These are phyloP conservation scores for Asterella californica DNA, from an alignment of 225 moss, liverwort and hornwort genomes.

Conservation along the genomic window DNA sequence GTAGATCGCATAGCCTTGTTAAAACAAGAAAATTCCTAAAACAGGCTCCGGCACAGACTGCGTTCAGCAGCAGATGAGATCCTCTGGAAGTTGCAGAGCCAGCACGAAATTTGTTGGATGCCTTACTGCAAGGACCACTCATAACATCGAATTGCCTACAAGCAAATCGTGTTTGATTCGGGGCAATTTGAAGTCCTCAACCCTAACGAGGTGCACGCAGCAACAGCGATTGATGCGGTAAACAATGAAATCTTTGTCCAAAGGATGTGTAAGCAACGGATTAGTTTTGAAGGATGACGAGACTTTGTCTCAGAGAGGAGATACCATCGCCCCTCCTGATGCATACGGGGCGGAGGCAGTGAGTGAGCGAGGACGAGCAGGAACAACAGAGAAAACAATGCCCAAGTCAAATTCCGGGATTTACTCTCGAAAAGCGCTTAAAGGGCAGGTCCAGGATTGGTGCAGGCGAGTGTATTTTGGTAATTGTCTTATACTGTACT, in stretches of 20 bases:
- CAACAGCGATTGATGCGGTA: neutral
- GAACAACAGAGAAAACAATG: neutral
- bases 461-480: neutral
- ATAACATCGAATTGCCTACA: slow-evolving; percentile 3
- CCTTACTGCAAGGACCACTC: neutral
- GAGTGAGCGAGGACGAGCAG: neutral
- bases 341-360: slow-evolving; percentile 1
- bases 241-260: slow-evolving; percentile 19
- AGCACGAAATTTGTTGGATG: neutral
- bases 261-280: neutral
- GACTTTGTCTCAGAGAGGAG: neutral
- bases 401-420: slow-evolving; percentile 1
- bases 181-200: slow-evolving; percentile 5
- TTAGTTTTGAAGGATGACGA: neutral
- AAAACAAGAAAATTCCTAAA: slow-evolving; percentile 3
- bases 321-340: slow-evolving; percentile 1
- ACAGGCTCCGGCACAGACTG: neutral
- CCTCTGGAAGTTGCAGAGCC: slow-evolving; percentile 8
- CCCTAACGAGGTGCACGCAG: slow-evolving; percentile 6
- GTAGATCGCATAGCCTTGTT: slow-evolving; percentile 1
- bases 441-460: slow-evolving; percentile 11
- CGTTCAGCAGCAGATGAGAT: slow-evolving; percentile 5
- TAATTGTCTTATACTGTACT: neutral
- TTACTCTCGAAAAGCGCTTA: slow-evolving; percentile 11
- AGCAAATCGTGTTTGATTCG: neutral